Conservation (phyloP, 2,329 filamentous ascomycete genomes). For the Scytalidium lignicola region DNA sequence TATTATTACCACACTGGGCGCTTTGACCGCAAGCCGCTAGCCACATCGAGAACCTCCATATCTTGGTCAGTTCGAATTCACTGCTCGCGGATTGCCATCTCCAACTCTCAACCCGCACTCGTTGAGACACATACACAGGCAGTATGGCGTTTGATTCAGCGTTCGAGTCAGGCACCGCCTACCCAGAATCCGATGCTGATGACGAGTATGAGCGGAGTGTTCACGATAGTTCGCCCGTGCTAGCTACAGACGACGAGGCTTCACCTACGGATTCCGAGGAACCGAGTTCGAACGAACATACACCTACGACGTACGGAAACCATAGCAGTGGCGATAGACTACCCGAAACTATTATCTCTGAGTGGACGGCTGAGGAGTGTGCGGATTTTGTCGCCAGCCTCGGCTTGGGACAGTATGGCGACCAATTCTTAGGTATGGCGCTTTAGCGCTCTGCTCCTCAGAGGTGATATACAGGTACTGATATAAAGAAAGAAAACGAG, state of each 20-base stretch:
- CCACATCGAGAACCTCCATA: not conserved
- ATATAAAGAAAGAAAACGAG: slow-evolving; percentile 66
- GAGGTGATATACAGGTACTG: slow-evolving; percentile 14
- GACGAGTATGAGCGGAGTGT: slow-evolving; percentile 77
- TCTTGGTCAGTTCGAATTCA: not conserved
- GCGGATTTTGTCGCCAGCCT: slow-evolving; percentile 81
- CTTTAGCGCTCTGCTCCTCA: slow-evolving; percentile 4
- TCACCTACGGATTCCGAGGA: slow-evolving; percentile 69
- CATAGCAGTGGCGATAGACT: slow-evolving; percentile 59
- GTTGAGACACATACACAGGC: not conserved
- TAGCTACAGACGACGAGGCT: slow-evolving; percentile 60
- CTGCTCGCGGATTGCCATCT: not conserved
- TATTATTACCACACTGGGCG: not conserved
- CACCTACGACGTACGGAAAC: slow-evolving; percentile 72
- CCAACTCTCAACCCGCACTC: not conserved
- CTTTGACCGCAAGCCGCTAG: not conserved
- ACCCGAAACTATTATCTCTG: slow-evolving; percentile 69
- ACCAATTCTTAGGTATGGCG: slow-evolving; percentile 71
- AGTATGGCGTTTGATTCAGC: slow-evolving; percentile 34
- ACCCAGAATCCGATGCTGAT: slow-evolving; percentile 75
- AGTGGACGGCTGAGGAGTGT: slow-evolving; percentile 83
- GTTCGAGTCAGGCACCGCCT: slow-evolving; percentile 62
- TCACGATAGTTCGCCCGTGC: slow-evolving; percentile 61
- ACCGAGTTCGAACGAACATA: slow-evolving; percentile 62
- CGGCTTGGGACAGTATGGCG: slow-evolving; percentile 76